These are phyloP conservation scores for Malassezia obtusa DNA, from an alignment of 1,284 basidiomycete species.

Conservation along the genomic window DNA sequence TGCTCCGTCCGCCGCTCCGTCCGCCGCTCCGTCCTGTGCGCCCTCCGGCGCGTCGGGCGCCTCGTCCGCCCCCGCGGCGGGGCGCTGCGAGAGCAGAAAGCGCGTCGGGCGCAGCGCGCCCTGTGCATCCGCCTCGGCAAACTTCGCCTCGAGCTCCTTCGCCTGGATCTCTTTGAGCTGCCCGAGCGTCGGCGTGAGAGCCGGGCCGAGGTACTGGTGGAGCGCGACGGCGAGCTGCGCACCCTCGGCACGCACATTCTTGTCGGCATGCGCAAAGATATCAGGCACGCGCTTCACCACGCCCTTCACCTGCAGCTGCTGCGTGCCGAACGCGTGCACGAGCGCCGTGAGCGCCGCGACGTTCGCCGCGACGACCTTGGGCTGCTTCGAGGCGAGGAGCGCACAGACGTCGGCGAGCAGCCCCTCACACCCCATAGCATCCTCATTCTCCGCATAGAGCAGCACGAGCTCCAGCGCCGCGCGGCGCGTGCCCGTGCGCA, in stretches of 20 bases:
- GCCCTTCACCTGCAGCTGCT: conserved; percentile 62
- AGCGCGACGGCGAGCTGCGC: conserved; percentile 64
- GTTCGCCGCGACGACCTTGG: conserved; percentile 78
- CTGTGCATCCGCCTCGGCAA: conserved; percentile 70
- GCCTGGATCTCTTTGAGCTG: conserved; percentile 97
- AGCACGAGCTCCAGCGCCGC: conserved; percentile 76
- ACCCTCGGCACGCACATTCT: conserved; percentile 88
- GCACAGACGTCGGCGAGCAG: conserved; percentile 76
- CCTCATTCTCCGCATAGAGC: conserved; percentile 89
- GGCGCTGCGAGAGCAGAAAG: conserved; percentile 65
- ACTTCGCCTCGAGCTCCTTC: conserved; percentile 85
- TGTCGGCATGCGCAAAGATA: conserved; percentile 90
- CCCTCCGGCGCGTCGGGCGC: conserved; percentile 49
- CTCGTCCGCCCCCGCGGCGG: conserved; percentile 33
- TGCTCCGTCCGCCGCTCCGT: conserved; percentile 39
- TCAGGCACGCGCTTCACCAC: conserved; percentile 79
- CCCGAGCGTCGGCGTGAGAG: conserved; percentile 73
- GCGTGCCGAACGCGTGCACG: conserved; percentile 68
- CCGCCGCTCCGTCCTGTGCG: conserved; percentile 7
- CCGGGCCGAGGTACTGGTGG: conserved; percentile 80
- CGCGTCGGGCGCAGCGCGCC: conserved; percentile 69
- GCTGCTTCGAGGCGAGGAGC: conserved; percentile 82
- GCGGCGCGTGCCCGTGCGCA: conserved; percentile 73
- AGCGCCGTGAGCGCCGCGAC: conserved; percentile 68
- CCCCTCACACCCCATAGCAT: conserved; percentile 61